Base-by-base conservation (phyloP, 2,329 filamentous ascomycete species). In the Coleophoma eucalyptorum region DNA sequence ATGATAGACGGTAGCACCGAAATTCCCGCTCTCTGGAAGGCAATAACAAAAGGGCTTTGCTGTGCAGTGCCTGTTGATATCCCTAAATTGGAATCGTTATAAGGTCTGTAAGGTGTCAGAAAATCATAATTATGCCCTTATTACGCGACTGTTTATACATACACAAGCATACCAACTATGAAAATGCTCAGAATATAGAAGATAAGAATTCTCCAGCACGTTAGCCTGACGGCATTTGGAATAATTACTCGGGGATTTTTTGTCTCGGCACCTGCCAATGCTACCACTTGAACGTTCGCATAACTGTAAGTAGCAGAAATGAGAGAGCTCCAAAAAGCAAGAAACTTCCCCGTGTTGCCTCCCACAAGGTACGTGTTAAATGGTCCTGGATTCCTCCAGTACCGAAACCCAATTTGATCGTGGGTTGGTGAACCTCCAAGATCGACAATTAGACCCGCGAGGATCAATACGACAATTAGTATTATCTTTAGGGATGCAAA, bases 11-110 rank as follows among this genome's bases (percentile, higher is more conserved):
- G 79, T 5, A 89, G 75, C 2, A 76, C 80, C 2, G 69, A 67
- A 58, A 91, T 89, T 12, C 80, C 77, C 5, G 87, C 77, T 26
- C 77, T 73, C 62, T 83, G 77, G 70, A 90, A 89, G 38, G 84
- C 85, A 32, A 76, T 61, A 12, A 76, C 73, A 53, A 70, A 71
- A 46, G 77, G 63, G 38, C 75, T 78, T 3, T 77, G 76, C 55
- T 79, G 80, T 2, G 60, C 60, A 42, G 45, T 58, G 1, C 76
- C 75, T 35, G 73, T 70, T 3, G 71, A 68, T n/a, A n/a, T n/a
- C 15, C 55, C 45, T 10, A 92, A 75, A 6, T 74, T 73, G 0
- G 70, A 55, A 58, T 92, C 81, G 54, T 88, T 74, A 60, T 82
- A 86, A 1, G 89, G 74, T 10, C n/a, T n/a, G n/a, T n/a, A n/a